Evolutionary conservation across 1,139 yeast genomes (phyloP), one percentile per base, ranked within the genome.

Genomic region (Pneumocystis wakefieldiae): DNA sequence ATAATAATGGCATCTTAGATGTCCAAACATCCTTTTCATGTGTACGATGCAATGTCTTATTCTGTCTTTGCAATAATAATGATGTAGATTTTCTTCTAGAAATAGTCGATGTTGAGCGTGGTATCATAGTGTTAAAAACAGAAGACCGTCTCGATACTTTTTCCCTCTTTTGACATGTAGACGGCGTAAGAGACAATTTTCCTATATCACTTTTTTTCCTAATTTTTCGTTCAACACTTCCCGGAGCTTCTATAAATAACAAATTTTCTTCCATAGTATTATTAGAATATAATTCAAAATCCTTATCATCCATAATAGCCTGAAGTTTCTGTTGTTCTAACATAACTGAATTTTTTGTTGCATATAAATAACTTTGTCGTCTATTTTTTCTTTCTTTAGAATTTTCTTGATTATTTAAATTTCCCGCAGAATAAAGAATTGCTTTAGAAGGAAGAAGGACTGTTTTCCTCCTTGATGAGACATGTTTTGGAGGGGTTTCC

Each of bases 181-280:
- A 24, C 12, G 28, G 55, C 10, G 15, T 12, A n/a, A 17, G 53
- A 17, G 14, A n/a, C 14, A 41, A 12, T 14, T 19, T 48, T 24
- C n/a, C n/a, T 48, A 10, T 3, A 48, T 62, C 59, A 28, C 32
- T 59, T 39, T 63, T 41, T n/a, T 62, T 62, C 7, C 60, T 38
- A 19, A 62, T 57, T 36, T 57, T 61, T 10, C 65, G 62, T 41
- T 63, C 65, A n/a, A 63, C 64, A 62, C 65, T 63, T 12, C 65
- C 65, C 7, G 65, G 65, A 61, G 61, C 59, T 57, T 63, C 65
- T 14, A 37, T 57, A 28, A 63, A 42, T n/a, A 63, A 35, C 10
- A 60, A 37, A n/a, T 53, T 63, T 7, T 60, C 60, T 4, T 32
- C 32, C 35, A 42, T 36, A 14, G 62, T 41, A 19, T 58, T 63